Conservation (phyloP, 2,329 filamentous ascomycete genomes). For the Cladosporium sp. region DNA sequence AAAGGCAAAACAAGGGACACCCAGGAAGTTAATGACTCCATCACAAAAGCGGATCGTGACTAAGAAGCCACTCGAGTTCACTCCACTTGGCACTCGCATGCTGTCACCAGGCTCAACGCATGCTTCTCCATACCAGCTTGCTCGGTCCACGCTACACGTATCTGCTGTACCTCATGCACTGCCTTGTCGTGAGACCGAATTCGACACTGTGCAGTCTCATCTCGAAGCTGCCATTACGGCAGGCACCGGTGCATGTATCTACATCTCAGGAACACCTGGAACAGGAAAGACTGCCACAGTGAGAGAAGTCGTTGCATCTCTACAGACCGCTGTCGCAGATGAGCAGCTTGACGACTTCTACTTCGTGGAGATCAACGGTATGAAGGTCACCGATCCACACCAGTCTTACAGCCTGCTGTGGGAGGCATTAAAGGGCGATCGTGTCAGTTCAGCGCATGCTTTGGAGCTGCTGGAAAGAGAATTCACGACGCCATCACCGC, state of each 20-base stretch:
- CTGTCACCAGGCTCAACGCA: constrained; percentile 71
- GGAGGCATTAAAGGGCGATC: constrained; percentile 91
- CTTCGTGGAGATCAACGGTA: constrained; percentile 98
- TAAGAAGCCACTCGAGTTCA: constrained; percentile 91
- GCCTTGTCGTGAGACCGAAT: constrained; percentile 88
- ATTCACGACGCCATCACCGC: constrained; percentile 85
- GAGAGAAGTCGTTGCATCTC: constrained; percentile 82
- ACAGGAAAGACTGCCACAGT: constrained; percentile 98
- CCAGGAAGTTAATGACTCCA: constrained; percentile 57
- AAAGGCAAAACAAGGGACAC: constrained; percentile 41
- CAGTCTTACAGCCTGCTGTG: constrained; percentile 93
- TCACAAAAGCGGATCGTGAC: constrained; percentile 66
- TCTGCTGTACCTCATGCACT: constrained; percentile 85
- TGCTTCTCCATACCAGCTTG: constrained; percentile 85
- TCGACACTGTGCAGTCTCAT: constrained; percentile 86
- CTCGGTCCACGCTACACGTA: constrained; percentile 83
- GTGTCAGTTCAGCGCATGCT: constrained; percentile 87
- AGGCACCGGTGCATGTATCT: constrained; percentile 92
- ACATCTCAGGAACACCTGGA: constrained; percentile 97
- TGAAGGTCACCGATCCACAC: constrained; percentile 98
- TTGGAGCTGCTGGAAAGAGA: constrained; percentile 87
- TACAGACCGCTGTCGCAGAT: constrained; percentile 79
- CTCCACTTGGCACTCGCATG: constrained; percentile 82
- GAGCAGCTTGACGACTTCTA: constrained; percentile 98
- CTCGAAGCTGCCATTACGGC: constrained; percentile 92